Conservation (phyloP, 345 rosid species). For the Lumnitzera racemosa region DNA sequence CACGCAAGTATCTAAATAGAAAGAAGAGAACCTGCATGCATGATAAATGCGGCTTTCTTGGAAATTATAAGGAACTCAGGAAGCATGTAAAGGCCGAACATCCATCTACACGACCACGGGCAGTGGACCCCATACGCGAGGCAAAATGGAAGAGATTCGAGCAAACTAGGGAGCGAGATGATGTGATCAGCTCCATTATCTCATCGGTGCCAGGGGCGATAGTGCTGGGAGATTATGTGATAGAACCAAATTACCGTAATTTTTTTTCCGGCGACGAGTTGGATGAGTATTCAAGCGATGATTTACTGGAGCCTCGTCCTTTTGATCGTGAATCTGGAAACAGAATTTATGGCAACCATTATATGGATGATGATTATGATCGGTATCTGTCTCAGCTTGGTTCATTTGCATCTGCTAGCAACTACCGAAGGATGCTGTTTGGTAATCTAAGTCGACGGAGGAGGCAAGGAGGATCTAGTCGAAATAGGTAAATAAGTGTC, state of each 20-base stretch:
- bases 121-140: slow-evolving; percentile 62
- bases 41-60: slow-evolving; percentile 57
- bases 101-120: slow-evolving; percentile 68
- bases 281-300: slow-evolving; percentile 47
- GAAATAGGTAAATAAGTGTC: slow-evolving; percentile 19
- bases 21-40: slow-evolving; percentile 78
- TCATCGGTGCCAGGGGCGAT: slow-evolving; percentile 75
- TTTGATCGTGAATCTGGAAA: slow-evolving; percentile 21
- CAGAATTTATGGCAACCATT: slow-evolving; percentile 22
- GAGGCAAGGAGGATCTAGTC: slow-evolving; percentile 31
- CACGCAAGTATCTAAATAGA: slow-evolving; percentile 52
- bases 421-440: slow-evolving; percentile 27
- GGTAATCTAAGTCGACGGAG: slow-evolving; percentile 33
- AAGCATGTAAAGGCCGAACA: slow-evolving; percentile 75
- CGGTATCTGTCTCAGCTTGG: slow-evolving; percentile 31
- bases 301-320: slow-evolving; percentile 23
- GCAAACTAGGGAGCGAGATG: slow-evolving; percentile 53
- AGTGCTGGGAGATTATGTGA: slow-evolving; percentile 83
- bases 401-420: slow-evolving; percentile 24
- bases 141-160: slow-evolving; percentile 77
- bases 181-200: slow-evolving; percentile 68
- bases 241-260: slow-evolving; percentile 49
- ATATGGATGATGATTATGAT: slow-evolving; percentile 32
- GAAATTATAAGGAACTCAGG: slow-evolving; percentile 56
- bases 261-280: slow-evolving; percentile 42